These are phyloP conservation scores for Auricularia sp. DNA, from an alignment of 768 basidiomycete species.

Conservation along the genomic window DNA sequence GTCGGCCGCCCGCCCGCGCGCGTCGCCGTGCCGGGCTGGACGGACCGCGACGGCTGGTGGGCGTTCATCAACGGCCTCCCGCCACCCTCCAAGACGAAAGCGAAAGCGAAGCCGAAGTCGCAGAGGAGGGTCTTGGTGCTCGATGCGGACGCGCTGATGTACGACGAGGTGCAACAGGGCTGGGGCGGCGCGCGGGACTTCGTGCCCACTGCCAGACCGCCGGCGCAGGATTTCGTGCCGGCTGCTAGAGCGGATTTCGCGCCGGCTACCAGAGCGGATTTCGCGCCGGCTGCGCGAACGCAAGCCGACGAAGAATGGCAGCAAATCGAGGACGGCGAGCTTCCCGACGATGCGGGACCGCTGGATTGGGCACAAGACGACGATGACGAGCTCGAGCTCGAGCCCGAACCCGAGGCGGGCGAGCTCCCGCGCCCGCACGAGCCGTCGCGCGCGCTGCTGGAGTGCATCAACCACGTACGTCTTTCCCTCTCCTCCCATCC, in stretches of 20 bases:
- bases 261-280: no score
- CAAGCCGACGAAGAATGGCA: no score
- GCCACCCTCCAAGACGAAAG: neutral
- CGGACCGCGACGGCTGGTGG: slow-evolving; percentile 75
- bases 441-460: slow-evolving; percentile 48
- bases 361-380: neutral
- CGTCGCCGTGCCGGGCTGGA: slow-evolving; percentile 20
- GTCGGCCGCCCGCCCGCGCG: slow-evolving; percentile 24
- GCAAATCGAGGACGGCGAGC: no score
- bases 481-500: slow-evolving; percentile 1
- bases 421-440: slow-evolving; percentile 29
- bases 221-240: neutral
- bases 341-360: neutral
- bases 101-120: neutral
- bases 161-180: neutral
- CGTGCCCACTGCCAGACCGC: neutral
- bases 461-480: slow-evolving; percentile 58
- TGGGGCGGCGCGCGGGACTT: neutral
- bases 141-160: neutral
- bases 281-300: no score
- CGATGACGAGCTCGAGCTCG: neutral
- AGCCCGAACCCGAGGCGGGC: neutral
- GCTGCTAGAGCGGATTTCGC: no score
- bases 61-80: slow-evolving; percentile 35
- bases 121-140: neutral